These are phyloP conservation scores for Aspergillus fijiensis DNA, from an alignment of 2,329 filamentous ascomycete genomes.

Conservation along the genomic window DNA sequence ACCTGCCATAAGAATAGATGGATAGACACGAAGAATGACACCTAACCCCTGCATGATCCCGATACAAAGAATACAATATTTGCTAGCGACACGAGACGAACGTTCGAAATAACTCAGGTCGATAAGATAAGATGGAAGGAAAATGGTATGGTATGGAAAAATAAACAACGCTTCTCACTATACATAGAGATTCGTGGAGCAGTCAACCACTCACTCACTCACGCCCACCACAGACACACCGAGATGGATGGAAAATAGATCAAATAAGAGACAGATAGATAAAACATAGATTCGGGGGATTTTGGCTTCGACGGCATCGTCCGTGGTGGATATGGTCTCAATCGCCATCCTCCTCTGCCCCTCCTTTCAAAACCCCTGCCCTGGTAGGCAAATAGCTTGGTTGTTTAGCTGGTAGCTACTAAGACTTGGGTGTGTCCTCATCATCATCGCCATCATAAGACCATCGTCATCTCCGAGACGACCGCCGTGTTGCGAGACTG, in stretches of 20 bases:
- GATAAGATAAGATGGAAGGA: background rate
- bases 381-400: too few relatives aligned
- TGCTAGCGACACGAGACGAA: too few relatives aligned
- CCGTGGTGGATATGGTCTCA: too few relatives aligned
- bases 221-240: background rate
- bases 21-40: too few relatives aligned
- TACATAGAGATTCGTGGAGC: background rate
- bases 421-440: background rate
- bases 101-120: too few relatives aligned
- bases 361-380: too few relatives aligned
- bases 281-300: background rate
- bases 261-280: background rate
- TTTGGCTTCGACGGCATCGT: too few relatives aligned
- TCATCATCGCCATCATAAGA: slow-evolving; percentile 11
- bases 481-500: slow-evolving; percentile 20
- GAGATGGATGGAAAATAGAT: background rate
- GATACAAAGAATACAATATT: too few relatives aligned
- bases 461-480: slow-evolving; percentile 20
- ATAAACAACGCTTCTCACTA: background rate
- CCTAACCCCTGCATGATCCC: too few relatives aligned
- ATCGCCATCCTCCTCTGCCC: too few relatives aligned
- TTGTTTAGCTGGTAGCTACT: too few relatives aligned
- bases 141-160: background rate
- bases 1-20: too few relatives aligned
- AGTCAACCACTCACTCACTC: background rate